Percentiles rank a stretch among this genome's conserved stretches.
Evolutionary conservation across 2,329 filamentous ascomycete genomes (phyloP).

Genomic region (Spiromastix sp.): DNA sequence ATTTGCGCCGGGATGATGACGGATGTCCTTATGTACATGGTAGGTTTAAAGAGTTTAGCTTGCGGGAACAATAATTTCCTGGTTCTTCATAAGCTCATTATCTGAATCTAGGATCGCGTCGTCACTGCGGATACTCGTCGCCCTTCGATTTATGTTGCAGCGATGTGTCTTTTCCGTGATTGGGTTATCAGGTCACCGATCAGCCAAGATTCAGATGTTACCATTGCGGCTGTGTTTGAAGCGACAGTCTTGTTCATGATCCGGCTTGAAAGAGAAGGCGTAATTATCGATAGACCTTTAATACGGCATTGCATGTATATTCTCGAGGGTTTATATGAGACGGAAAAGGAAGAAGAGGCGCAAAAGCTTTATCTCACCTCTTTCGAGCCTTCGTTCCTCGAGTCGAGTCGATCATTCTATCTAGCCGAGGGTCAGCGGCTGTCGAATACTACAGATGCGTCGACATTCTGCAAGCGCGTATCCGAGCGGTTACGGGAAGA

Average conservation of each 20-base stretch:
- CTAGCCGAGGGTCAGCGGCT: conserved; percentile 61
- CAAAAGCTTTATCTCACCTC: conserved; percentile 73
- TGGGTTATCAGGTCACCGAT: conserved; percentile 59
- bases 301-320: conserved; percentile 79
- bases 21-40: conserved; percentile 94
- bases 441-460: conserved; percentile 67
- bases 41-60: too few relatives aligned
- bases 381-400: conserved; percentile 72
- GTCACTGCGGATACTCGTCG: conserved; percentile 62
- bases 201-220: conserved; percentile 30
- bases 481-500: conserved; percentile 69
- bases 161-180: conserved; percentile 82
- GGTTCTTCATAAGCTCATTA: too few relatives aligned
- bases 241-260: conserved; percentile 83
- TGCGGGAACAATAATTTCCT: too few relatives aligned
- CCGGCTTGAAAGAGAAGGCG: conserved; percentile 81
- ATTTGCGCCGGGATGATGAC: conserved; percentile 93
- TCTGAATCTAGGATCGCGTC: conserved; percentile 64
- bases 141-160: conserved; percentile 70
- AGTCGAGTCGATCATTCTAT: conserved; percentile 65
- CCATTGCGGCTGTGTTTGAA: conserved; percentile 66
- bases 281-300: conserved; percentile 73
- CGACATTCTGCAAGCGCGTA: conserved; percentile 69
- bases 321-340: conserved; percentile 81
- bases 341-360: conserved; percentile 62